phyloP scores from a whole-genome alignment of 73 alveolate species.

The Blepharisma stoltei region DNA sequence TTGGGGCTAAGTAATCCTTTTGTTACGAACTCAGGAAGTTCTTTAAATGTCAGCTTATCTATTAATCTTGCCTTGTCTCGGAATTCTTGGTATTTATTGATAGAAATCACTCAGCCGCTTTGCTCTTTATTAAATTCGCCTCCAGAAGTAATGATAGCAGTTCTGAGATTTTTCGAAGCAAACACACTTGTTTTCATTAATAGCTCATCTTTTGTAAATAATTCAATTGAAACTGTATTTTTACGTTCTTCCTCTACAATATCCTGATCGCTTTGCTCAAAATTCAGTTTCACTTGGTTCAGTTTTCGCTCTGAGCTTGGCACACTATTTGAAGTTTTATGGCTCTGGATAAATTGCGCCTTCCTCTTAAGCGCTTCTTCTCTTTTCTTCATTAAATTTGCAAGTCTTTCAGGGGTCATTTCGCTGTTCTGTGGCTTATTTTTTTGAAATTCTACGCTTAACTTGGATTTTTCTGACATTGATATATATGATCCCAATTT shows the following conservation, averaged over 20 bases:
- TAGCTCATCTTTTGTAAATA: background rate
- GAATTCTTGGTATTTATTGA: background rate
- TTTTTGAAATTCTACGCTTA: too few species aligned
- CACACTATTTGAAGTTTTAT: background rate
- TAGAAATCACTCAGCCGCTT: background rate
- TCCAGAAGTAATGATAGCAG: background rate
- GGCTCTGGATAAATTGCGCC: constrained; percentile 8
- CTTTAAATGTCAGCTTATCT: background rate
- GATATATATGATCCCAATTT: too few species aligned
- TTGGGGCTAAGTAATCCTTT: background rate
- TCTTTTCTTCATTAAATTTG: background rate
- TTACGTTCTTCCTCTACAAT: background rate
- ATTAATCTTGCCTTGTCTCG: background rate
- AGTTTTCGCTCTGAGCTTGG: background rate
- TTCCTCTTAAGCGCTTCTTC: background rate
- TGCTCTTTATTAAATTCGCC: background rate
- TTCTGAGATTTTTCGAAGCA: background rate
- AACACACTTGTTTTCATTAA: background rate
- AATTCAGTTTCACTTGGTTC: background rate
- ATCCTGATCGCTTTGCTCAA: background rate
- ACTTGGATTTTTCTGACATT: too few species aligned
- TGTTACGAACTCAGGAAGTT: background rate
- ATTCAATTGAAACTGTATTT: background rate
- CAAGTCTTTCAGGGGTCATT: too few species aligned
- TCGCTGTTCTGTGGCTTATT: too few species aligned